Base-by-base conservation (phyloP, 140 eudicot species). In the Stevia rebaudiana region DNA sequence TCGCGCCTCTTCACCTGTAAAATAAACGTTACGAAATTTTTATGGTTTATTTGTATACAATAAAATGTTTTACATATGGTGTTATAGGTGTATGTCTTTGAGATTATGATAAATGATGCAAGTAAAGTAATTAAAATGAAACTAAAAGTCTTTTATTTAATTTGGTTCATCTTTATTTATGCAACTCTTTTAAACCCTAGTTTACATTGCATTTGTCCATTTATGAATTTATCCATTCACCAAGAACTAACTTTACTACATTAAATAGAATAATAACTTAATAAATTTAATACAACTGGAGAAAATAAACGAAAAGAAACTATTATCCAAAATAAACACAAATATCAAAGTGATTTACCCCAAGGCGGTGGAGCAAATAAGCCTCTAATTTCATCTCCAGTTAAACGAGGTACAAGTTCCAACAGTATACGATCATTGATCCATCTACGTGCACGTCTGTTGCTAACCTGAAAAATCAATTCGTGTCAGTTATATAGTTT, bases 341-440 rank as follows among this genome's bases (percentile, higher is more conserved):
- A 4, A n/a, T 53, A 44, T 39, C 5, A 54, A 57, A 23, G 59
- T 46, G 54, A 8, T 72, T 68, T 81, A 87, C 98, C 98, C 78
- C 78, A 91, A 15, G 98, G 98, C 6, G 98, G 98, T 35, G 98
- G 98, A 72, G 98, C 95, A 84, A 91, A 91, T 79, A 91, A 73
- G 73, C 98, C 98, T 60, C 91, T 78, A 25, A 91, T 87, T 72
- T 91, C 98, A 60, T 91, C 89, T 16, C 89, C 92, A 68, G 85
- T 73, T 67, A 91, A 61, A 67, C 95, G 95, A 46, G 98, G 98
- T 23, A 91, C 96, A 63, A 91, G 98, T 69, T 91, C 98, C 81
- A 87, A 79, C 65, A 91, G 61, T 39, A 91, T 58, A 0, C 98
- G 91, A 53, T 91, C 96, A 77, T 91, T 91, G 49, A 91, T 25